A percentile compares a stretch with the other conserved stretches of the same genome.
These are phyloP conservation scores for Exophiala oligosperma DNA, from an alignment of 2,329 filamentous ascomycete genomes.

Conservation along the genomic window DNA sequence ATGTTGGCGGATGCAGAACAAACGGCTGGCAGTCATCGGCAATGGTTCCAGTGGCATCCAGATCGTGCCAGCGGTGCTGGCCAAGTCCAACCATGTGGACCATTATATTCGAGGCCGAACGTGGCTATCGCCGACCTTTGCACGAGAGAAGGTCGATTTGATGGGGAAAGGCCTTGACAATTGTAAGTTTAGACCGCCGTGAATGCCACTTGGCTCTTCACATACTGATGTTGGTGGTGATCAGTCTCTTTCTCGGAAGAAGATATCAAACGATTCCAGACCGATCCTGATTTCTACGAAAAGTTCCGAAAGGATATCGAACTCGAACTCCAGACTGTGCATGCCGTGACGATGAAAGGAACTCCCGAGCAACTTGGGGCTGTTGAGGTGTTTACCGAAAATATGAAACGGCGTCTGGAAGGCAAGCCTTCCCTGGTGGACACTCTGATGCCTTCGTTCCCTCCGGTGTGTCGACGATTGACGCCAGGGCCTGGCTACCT, in stretches of 20 bases:
- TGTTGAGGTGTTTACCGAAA: constrained; percentile 17
- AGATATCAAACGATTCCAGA: constrained; percentile 13
- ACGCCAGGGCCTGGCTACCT: constrained; percentile 47
- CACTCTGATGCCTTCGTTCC: constrained; percentile 41
- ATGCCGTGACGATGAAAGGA: constrained; percentile 3
- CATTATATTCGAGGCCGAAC: constrained; percentile 27
- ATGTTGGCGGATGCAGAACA: constrained; percentile 18
- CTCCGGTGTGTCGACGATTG: constrained; percentile 42
- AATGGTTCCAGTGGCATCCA: constrained; percentile 31
- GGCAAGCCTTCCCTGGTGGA: constrained; percentile 33
- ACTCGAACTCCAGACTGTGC: constrained; percentile 6
- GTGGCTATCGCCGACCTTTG: constrained; percentile 21
- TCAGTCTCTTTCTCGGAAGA: constrained; percentile 23
- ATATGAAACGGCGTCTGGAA: constrained; percentile 18
- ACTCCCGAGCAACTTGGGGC: background rate
- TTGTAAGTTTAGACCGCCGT: constrained; percentile 16
- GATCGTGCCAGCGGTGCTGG: constrained; percentile 37
- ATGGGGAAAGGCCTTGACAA: constrained; percentile 25
- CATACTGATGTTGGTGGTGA: background rate
- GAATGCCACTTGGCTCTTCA: too few relatives aligned
- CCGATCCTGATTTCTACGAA: constrained; percentile 11
- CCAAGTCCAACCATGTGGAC: constrained; percentile 33
- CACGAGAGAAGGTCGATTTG: constrained; percentile 15
- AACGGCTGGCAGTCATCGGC: constrained; percentile 30
- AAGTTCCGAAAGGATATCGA: constrained; percentile 24